Base-by-base conservation (phyloP, 495 filamentous ascomycete genomes). In the Penicillium canariense region DNA sequence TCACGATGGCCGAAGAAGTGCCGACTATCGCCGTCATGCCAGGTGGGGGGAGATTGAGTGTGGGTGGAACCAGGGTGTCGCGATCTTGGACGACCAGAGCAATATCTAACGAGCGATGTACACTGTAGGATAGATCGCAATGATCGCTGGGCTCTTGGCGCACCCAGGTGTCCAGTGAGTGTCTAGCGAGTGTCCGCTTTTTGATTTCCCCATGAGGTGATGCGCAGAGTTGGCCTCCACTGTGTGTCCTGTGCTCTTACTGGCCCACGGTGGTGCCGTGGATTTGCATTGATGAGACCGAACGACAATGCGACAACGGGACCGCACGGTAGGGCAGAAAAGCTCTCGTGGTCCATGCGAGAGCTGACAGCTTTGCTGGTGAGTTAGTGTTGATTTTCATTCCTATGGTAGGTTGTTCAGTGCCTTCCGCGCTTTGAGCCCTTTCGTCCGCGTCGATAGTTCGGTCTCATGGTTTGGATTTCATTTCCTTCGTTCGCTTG, bases 21-120 rank as follows among this genome's bases (percentile, higher is more conserved):
- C 38, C 38, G 38, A 42, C 38, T 22, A 42, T 42, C 38, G 38
- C 38, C 20, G 38, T 42, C 6, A 39, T 42, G 38, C 5, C 38
- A 15, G 10, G 38, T 40, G 38, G 38, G 38, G 35, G n/a, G 34
- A 42, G 38, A 42, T 25, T 11, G 20, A 42, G 38, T 42, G 38
- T 25, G 38, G 4, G 43, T 46, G 43, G 43, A 14, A 25, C 22
- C 43, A 6, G 38, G 38, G 4, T 10, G 15, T 7, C 7, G 26
- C 20, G 25, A 46, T 46, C 43, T 30, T 46, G 26, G 26, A 27
- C 43, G 26, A 46, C 43, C 26, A 46, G 43, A 46, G 43, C 43
- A 46, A 46, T 27, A 46, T 46, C 43, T 46, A 46, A 46, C 43
- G 43, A 46, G 43, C 8, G 43, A 43, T 30, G 26, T 46, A 46